phyloP scores from a whole-genome alignment of 2,329 filamentous ascomycete species.

The Paraphoma chrysanthemicola region DNA sequence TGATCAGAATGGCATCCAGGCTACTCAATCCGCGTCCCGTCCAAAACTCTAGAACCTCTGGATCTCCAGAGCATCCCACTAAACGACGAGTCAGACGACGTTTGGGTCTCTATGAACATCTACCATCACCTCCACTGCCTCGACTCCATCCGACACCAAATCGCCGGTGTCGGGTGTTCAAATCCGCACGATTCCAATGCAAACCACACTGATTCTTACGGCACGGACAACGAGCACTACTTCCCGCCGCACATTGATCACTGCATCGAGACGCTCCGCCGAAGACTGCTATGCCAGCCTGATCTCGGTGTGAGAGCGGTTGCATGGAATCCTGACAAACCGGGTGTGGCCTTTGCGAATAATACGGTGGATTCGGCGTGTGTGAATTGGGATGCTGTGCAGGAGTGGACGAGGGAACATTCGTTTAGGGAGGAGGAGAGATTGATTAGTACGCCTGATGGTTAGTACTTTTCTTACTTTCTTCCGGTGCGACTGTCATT shows the following conservation, averaged over 20 bases:
- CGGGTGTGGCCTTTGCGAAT: slow-evolving; percentile 12
- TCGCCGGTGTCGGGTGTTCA: slow-evolving; percentile 5
- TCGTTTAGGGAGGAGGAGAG: slow-evolving; percentile 7
- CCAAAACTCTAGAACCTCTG: slow-evolving; percentile 3
- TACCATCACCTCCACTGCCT: slow-evolving; percentile 9
- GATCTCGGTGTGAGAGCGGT: slow-evolving; percentile 10
- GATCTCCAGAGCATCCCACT: slow-evolving; percentile 8
- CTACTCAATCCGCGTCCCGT: slow-evolving; percentile 11
- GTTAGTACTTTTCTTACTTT: not conserved
- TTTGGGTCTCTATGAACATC: slow-evolving; percentile 11
- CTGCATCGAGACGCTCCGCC: slow-evolving; percentile 10
- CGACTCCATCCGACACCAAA: slow-evolving; percentile 10
- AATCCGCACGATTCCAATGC: not conserved
- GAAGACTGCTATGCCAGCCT: slow-evolving; percentile 10
- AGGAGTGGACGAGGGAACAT: slow-evolving; percentile 8
- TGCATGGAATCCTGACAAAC: slow-evolving; percentile 12
- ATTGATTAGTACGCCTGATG: slow-evolving; percentile 8
- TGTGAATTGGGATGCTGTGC: slow-evolving; percentile 8
- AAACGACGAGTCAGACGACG: slow-evolving; percentile 9
- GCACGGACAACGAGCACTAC: not conserved
- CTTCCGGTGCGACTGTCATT: not conserved
- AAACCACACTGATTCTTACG: not conserved
- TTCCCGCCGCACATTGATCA: slow-evolving; percentile 13
- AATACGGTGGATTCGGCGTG: slow-evolving; percentile 10
- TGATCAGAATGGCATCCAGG: not conserved